phyloP scores from a whole-genome alignment of 2,329 filamentous ascomycete genomes.

The Colletotrichum eremochloae region DNA sequence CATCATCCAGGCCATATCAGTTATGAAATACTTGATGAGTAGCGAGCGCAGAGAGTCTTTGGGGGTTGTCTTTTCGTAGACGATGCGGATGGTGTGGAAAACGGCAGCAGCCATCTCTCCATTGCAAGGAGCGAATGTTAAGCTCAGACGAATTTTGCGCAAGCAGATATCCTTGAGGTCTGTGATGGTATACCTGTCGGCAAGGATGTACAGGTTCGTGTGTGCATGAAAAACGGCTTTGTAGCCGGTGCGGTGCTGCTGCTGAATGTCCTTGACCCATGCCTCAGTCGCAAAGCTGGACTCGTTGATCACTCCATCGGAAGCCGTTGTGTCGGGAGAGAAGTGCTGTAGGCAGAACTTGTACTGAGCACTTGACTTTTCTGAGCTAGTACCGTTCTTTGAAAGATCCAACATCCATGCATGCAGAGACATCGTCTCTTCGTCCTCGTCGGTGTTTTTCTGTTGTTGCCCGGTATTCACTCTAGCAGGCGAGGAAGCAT shows the following conservation, averaged over 20 bases:
- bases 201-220: not conserved
- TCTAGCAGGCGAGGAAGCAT: no score
- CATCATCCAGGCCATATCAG: constrained; percentile 5
- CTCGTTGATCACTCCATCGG: not conserved
- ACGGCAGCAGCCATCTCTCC: not conserved
- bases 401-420: not conserved
- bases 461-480: no score
- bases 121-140: not conserved
- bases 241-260: not conserved
- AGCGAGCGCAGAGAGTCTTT: not conserved
- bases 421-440: not conserved
- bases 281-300: not conserved
- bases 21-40: not conserved
- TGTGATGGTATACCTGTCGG: not conserved
- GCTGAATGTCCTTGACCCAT: not conserved
- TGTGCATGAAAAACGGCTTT: not conserved
- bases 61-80: not conserved
- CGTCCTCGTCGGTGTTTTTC: not conserved
- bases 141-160: not conserved
- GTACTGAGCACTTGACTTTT: not conserved
- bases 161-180: not conserved
- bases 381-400: not conserved
- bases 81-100: not conserved
- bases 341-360: not conserved
- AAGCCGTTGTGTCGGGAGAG: no score